Conservation (phyloP, 2,329 filamentous ascomycete genomes). For the Pseudogymnoascus sp. region DNA sequence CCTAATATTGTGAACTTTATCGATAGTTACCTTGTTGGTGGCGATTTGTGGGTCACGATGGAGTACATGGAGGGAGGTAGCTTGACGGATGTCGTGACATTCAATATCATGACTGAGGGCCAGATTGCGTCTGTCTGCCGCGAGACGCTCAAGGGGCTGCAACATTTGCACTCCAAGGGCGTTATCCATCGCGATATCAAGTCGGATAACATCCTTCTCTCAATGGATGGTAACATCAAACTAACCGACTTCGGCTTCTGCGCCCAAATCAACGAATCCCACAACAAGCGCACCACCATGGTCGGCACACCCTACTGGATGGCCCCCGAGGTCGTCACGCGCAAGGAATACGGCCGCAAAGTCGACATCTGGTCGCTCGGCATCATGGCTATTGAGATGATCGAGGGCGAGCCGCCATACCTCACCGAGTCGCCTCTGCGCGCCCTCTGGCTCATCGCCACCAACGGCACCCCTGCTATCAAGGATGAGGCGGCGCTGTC, state of each 20-base stretch:
- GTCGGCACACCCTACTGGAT: conserved; percentile 99
- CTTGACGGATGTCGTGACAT: conserved; percentile 95
- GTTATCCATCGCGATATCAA: conserved; percentile 99
- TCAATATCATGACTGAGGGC: conserved; percentile 97
- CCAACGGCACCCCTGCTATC: conserved; percentile 88
- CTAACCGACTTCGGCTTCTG: conserved; percentile 99
- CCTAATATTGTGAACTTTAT: conserved; percentile 99
- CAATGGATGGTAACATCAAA: conserved; percentile 92
- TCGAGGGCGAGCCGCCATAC: conserved; percentile 95
- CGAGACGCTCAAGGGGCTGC: conserved; percentile 84
- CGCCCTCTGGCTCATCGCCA: conserved; percentile 91
- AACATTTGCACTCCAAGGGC: conserved; percentile 93
- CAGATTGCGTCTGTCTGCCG: conserved; percentile 94
- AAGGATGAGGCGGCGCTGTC: conserved; percentile 85
- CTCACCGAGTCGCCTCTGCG: conserved; percentile 89
- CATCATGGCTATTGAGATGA: conserved; percentile 99
- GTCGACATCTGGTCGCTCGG: conserved; percentile 98
- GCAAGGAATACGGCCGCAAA: conserved; percentile 96
- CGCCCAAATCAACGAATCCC: conserved; percentile 93
- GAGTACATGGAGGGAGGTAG: conserved; percentile 99
- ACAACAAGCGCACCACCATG: conserved; percentile 98
- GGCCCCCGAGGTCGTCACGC: conserved; percentile 94
- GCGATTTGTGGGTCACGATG: conserved; percentile 98
- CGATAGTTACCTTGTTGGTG: conserved; percentile 83
- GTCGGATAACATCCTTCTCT: conserved; percentile 93